Conservation (phyloP, 2,329 filamentous ascomycete genomes). For the Stagonosporopsis rhizophila region DNA sequence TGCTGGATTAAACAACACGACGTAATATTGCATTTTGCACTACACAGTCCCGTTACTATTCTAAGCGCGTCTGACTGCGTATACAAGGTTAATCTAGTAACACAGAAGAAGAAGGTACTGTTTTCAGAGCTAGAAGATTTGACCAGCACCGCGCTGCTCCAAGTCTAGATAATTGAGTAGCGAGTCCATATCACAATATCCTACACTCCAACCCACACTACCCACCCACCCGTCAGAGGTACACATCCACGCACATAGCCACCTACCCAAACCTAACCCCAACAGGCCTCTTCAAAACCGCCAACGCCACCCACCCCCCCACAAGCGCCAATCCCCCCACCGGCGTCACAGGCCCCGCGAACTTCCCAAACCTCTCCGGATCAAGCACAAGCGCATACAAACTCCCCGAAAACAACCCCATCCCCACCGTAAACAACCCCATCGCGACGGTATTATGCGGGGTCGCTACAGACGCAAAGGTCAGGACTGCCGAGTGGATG, state of each 20-base stretch:
- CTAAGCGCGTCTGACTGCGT: no score
- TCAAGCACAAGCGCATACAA: conserved; percentile 71
- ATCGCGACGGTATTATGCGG: conserved; percentile 65
- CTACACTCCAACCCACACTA: no score
- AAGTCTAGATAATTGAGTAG: background rate
- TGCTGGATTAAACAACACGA: no score
- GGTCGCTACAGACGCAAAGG: conserved; percentile 60
- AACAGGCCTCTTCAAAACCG: conserved; percentile 39
- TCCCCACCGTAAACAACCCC: conserved; percentile 67
- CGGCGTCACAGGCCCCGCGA: conserved; percentile 70
- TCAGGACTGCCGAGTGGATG: conserved; percentile 67
- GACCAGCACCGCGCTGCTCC: conserved; percentile 21
- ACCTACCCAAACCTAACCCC: conserved; percentile 24
- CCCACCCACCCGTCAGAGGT: no score
- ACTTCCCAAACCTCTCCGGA: conserved; percentile 62
- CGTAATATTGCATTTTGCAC: no score
- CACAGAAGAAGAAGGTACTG: conserved; percentile 7
- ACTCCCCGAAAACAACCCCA: conserved; percentile 71
- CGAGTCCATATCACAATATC: background rate
- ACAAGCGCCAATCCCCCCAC: conserved; percentile 70
- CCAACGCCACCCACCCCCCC: conserved; percentile 66
- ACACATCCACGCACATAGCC: no score
- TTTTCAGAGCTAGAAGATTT: conserved; percentile 22
- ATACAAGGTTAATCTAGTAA: conserved; percentile 17
- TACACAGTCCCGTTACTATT: no score